phyloP scores from a whole-genome alignment of 108 stramenopile genomes.

The Fragilaria radians region DNA sequence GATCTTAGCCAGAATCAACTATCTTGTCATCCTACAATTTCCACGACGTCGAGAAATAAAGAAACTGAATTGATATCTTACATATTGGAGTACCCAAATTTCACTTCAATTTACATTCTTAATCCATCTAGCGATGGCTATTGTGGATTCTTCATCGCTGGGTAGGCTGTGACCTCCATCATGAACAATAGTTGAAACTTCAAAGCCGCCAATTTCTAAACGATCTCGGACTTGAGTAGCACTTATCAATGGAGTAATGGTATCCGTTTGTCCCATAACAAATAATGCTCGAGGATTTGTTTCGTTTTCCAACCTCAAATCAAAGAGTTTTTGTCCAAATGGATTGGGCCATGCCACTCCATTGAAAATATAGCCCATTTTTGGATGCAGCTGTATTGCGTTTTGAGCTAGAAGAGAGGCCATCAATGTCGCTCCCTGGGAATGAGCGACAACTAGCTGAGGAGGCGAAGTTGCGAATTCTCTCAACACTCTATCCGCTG shows the following conservation, averaged over 20 bases:
- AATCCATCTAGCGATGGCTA: conserved; percentile 22
- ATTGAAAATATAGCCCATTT: conserved; percentile 58
- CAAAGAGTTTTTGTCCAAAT: conserved; percentile 25
- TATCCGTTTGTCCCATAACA: conserved; percentile 53
- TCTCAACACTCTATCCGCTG: conserved; percentile 28
- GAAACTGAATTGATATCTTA: no score
- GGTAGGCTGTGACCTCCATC: conserved; percentile 70
- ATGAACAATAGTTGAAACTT: conserved; percentile 45
- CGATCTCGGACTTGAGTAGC: conserved; percentile 43
- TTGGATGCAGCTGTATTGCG: conserved; percentile 28
- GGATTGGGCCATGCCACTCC: conserved; percentile 80
- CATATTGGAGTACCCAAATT: no score
- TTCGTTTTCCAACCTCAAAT: conserved; percentile 5
- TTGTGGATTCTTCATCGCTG: conserved; percentile 14
- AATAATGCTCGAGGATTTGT: conserved; percentile 26
- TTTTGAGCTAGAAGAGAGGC: conserved; percentile 48
- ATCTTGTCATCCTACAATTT: no score
- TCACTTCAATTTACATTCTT: no score
- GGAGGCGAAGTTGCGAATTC: conserved; percentile 19
- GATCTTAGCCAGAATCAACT: no score
- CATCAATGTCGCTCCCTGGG: conserved; percentile 75
- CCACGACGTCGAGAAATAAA: no score
- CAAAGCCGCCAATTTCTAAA: conserved; percentile 27
- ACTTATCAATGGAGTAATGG: conserved; percentile 59
- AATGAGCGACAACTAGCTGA: conserved; percentile 70